Evolutionary conservation across 805 yeast species (phyloP).

Genomic region (Candida incommunis): DNA sequence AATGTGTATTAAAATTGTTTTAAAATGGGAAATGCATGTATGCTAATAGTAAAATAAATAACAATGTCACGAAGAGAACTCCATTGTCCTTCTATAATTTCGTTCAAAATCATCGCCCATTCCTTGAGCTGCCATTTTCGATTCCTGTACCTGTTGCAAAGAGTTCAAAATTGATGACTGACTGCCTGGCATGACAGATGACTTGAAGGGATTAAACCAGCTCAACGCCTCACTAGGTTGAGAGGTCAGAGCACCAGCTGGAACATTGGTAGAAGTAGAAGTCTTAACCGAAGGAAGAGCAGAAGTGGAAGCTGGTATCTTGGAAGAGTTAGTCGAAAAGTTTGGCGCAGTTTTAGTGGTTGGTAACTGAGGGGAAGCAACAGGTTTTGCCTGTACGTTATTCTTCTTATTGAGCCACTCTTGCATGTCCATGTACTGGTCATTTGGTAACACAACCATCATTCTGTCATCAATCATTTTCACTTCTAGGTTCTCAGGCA

Average conservation of each 20-base stretch:
- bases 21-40: neutral
- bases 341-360: too few species aligned
- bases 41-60: too few species aligned
- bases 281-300: neutral
- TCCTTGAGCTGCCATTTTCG: too few species aligned
- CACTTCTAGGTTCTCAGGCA: slow-evolving; percentile 9
- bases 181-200: too few species aligned
- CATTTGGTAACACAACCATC: slow-evolving; percentile 12
- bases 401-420: slow-evolving; percentile 12
- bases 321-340: too few species aligned
- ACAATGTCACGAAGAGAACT: neutral
- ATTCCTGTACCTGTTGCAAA: too few species aligned
- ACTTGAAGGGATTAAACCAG: slow-evolving; percentile 1
- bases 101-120: neutral
- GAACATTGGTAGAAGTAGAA: neutral
- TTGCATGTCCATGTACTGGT: slow-evolving; percentile 16
- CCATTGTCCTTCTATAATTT: neutral
- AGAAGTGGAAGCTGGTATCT: too few species aligned
- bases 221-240: too few species aligned
- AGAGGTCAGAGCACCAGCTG: neutral
- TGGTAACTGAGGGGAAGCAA: too few species aligned
- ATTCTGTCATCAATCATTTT: slow-evolving; percentile 14
- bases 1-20: slow-evolving; percentile 8
- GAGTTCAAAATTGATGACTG: too few species aligned
- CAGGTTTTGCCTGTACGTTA: neutral